A percentile compares a stretch with the other conserved stretches of the same genome.
phyloP scores from a whole-genome alignment of 2,329 filamentous ascomycete genomes.

The Scedosporium dehoogii region DNA sequence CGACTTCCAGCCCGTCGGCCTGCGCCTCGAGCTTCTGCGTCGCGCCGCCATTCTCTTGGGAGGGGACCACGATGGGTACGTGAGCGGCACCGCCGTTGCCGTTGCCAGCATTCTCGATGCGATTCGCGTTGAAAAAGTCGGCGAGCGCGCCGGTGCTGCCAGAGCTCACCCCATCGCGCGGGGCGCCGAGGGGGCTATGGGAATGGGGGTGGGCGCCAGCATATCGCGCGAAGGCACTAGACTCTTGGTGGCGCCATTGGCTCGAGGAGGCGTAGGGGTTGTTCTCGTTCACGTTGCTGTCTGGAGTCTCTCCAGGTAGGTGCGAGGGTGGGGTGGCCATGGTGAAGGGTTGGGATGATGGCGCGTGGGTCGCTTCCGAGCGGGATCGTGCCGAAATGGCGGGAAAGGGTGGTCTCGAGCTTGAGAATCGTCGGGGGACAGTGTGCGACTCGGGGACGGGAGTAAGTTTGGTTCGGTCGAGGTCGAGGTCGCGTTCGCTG shows the following conservation, averaged over 20 bases:
- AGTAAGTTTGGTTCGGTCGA: not conserved
- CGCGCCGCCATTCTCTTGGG: constrained; percentile 8
- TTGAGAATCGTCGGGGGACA: not conserved
- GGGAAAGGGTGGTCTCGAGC: not conserved
- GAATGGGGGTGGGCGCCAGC: constrained; percentile 19
- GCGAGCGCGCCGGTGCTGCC: constrained; percentile 41
- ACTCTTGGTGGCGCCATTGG: constrained; percentile 56
- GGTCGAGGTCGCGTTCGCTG: not conserved
- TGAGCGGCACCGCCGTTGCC: constrained; percentile 26
- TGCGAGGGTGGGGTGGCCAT: not conserved
- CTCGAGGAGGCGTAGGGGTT: constrained; percentile 43
- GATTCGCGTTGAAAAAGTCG: constrained; percentile 44
- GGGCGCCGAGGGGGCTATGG: constrained; percentile 11
- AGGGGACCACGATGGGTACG: constrained; percentile 37
- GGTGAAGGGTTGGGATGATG: not conserved
- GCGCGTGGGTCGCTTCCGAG: not conserved
- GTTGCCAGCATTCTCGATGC: constrained; percentile 31
- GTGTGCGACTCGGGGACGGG: not conserved
- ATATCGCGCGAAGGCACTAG: constrained; percentile 41
- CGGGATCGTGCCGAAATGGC: not conserved
- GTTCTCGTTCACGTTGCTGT: constrained; percentile 17
- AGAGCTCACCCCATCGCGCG: constrained; percentile 30
- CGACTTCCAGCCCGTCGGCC: constrained; percentile 46
- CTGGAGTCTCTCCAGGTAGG: not conserved
- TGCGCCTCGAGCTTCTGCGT: constrained; percentile 6